A percentile compares a stretch with the other conserved stretches of the same genome.
Evolutionary conservation across 176 grass and related monocot genomes (phyloP).

Genomic region (Oryza officinalis): DNA sequence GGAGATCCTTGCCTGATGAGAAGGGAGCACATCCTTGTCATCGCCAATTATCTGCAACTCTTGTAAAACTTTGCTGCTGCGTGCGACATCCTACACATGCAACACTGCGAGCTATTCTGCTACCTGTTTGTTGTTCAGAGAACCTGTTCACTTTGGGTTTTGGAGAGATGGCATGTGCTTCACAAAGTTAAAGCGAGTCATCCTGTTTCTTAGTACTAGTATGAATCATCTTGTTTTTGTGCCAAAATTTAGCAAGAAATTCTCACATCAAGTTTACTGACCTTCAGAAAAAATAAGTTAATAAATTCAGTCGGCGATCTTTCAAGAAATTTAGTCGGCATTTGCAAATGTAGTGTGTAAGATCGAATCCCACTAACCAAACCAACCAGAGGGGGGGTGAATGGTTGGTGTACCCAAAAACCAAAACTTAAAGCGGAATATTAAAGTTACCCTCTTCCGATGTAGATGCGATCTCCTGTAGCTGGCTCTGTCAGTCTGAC

Average conservation of each 20-base stretch:
- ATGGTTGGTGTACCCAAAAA: too few relatives aligned
- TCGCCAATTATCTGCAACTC: background rate
- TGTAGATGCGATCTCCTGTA: too few relatives aligned
- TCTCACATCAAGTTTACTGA: background rate
- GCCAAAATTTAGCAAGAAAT: background rate
- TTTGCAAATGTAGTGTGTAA: background rate
- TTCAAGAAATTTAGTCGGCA: background rate
- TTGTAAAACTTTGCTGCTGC: slow-evolving; percentile 25
- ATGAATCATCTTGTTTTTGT: background rate
- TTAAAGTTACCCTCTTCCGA: too few relatives aligned
- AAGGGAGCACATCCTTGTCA: slow-evolving; percentile 22
- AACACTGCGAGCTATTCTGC: background rate
- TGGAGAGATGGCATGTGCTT: slow-evolving; percentile 26
- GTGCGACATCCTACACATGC: slow-evolving; percentile 44
- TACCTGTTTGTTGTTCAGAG: slow-evolving; percentile 41
- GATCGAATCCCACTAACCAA: too few relatives aligned
- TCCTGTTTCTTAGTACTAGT: background rate
- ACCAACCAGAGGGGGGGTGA: too few relatives aligned
- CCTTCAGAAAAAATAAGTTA: background rate
- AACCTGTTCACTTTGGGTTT: slow-evolving; percentile 29
- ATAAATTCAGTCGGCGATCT: background rate
- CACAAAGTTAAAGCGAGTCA: background rate
- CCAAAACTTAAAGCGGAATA: too few relatives aligned
- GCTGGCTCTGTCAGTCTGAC: too few relatives aligned
- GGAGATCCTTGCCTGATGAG: slow-evolving; percentile 3